phyloP scores from a whole-genome alignment of 1,284 basidiomycete genomes.

The Coniferiporia sulphurascens region DNA sequence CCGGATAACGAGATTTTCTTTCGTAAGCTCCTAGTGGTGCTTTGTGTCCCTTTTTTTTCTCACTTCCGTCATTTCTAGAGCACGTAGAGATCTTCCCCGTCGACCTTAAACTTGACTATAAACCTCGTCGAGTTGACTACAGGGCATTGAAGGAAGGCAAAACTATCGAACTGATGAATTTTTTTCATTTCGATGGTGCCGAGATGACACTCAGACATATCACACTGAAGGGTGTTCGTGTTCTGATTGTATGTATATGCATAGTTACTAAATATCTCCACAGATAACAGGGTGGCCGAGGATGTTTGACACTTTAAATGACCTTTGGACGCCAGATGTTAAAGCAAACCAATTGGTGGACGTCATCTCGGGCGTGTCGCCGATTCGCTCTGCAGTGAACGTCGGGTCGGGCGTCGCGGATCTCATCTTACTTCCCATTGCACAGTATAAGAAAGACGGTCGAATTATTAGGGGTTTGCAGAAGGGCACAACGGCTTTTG shows the following conservation, averaged over 20 bases:
- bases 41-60: conserved; percentile 5
- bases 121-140: conserved; percentile 96
- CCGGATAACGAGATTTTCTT: conserved; percentile 62
- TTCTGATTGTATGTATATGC: neutral
- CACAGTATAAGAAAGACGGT: conserved; percentile 96
- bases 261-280: conserved; percentile 3
- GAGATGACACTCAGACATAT: conserved; percentile 97
- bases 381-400: conserved; percentile 93
- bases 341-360: conserved; percentile 97
- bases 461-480: conserved; percentile 92
- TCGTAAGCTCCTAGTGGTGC: conserved; percentile 42
- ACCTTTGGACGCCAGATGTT: conserved; percentile 98
- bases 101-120: conserved; percentile 94
- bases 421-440: conserved; percentile 90
- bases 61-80: conserved; percentile 41
- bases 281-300: conserved; percentile 88
- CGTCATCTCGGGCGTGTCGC: conserved; percentile 94
- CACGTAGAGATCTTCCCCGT: conserved; percentile 88
- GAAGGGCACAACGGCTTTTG: conserved; percentile 88
- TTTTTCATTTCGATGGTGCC: conserved; percentile 98
- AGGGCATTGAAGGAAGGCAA: conserved; percentile 85
- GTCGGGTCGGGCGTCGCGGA: conserved; percentile 96
- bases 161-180: conserved; percentile 98
- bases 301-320: conserved; percentile 88
- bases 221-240: conserved; percentile 81